Conservation (phyloP, 805 yeast species). For the Candida sakaeoensis region DNA sequence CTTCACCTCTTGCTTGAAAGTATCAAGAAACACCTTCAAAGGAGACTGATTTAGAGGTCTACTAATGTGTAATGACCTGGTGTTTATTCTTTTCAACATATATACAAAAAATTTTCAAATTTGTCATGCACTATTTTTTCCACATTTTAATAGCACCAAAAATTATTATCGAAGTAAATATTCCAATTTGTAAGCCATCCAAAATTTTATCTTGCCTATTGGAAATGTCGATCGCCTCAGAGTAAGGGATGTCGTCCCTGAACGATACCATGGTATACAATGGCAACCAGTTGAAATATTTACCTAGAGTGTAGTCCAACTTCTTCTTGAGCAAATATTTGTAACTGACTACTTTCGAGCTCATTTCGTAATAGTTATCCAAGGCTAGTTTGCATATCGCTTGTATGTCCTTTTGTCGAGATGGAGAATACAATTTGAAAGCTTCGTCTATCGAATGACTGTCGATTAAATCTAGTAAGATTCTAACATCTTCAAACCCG, state of each 20-base stretch:
- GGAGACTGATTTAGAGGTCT: conserved; percentile 53
- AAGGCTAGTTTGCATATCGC: conserved; percentile 78
- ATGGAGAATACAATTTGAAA: conserved; percentile 50
- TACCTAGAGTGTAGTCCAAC: conserved; percentile 60
- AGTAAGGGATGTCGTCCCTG: conserved; percentile 75
- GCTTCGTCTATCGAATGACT: conserved; percentile 41
- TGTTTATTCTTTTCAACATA: conserved; percentile 3
- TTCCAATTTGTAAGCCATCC: conserved; percentile 21
- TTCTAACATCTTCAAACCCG: conserved; percentile 86
- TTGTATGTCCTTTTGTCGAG: conserved; percentile 61
- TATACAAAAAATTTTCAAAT: neutral
- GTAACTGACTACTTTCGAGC: conserved; percentile 66
- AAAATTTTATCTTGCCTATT: conserved; percentile 54
- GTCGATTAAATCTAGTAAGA: conserved; percentile 48
- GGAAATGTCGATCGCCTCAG: conserved; percentile 57
- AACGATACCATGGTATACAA: conserved; percentile 91
- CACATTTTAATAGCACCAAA: conserved; percentile 5
- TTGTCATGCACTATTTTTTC: neutral
- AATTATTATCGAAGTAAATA: conserved; percentile 7
- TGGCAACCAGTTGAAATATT: conserved; percentile 62
- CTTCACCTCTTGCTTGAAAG: conserved; percentile 87
- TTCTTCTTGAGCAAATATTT: conserved; percentile 61
- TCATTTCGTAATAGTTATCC: conserved; percentile 83
- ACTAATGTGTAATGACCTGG: neutral
- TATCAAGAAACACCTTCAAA: conserved; percentile 86